These are phyloP conservation scores for Pisolithus tinctorius DNA, from an alignment of 768 basidiomycete genomes.

Conservation along the genomic window DNA sequence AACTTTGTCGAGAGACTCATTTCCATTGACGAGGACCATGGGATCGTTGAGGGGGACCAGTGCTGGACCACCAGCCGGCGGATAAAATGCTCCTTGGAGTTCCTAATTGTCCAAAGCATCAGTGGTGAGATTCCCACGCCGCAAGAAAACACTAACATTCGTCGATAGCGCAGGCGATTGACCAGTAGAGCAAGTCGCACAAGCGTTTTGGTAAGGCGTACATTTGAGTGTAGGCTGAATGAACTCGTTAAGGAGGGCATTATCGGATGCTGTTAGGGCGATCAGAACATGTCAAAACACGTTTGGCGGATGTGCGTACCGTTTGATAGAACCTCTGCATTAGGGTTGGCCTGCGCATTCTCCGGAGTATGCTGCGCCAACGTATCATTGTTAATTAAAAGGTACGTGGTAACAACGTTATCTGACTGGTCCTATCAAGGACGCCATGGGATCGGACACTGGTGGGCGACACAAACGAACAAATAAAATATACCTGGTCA, in stretches of 20 bases:
- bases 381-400: constrained; percentile 15
- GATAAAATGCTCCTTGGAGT: constrained; percentile 18
- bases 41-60: constrained; percentile 20
- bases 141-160: constrained; percentile 8
- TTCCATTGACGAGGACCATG: constrained; percentile 20
- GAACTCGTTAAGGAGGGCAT: constrained; percentile 18
- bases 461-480: neutral
- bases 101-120: constrained; percentile 8
- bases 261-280: constrained; percentile 16
- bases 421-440: constrained; percentile 21
- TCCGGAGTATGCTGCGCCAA: constrained; percentile 21
- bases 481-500: constrained; percentile 12
- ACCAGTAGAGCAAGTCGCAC: constrained; percentile 17
- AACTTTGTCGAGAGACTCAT: constrained; percentile 19
- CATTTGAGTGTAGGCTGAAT: constrained; percentile 21
- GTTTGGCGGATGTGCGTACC: constrained; percentile 6
- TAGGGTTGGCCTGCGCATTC: constrained; percentile 19
- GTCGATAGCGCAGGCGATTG: constrained; percentile 16
- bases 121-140: neutral
- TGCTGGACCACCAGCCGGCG: constrained; percentile 18
- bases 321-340: constrained; percentile 17
- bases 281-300: neutral
- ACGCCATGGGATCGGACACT: neutral
- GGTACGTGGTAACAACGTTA: constrained; percentile 23
- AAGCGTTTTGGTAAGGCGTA: constrained; percentile 19